Base-by-base conservation (phyloP, 2,329 filamentous ascomycete genomes). In the Aureobasidium sp. region DNA sequence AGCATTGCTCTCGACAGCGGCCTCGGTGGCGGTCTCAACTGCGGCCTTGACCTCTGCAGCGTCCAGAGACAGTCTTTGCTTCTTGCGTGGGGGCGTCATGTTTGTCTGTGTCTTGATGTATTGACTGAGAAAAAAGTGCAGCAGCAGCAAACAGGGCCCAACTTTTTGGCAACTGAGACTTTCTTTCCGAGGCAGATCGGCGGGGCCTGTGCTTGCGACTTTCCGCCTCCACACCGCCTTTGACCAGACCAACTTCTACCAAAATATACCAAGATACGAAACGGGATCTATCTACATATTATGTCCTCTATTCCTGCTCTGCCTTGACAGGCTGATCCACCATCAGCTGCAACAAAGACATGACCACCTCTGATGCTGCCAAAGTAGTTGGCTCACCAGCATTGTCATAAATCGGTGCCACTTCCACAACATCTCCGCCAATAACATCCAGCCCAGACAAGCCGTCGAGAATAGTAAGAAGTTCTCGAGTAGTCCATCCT, bases 341-440 rank as follows among this genome's bases (percentile, higher is more conserved):
- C 74, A 80, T 81, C 36, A 82, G 64, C 3, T 71, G 71, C 27
- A 83, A 71, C 47, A 84, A 66, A 8, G 80, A 81, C 55, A 79
- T 75, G 0, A 78, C 81, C 7, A 84, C 76, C 66, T 83, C 80
- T 5, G 81, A 79, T n/a, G 81, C 82, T 15, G 80, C 80, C 32
- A 84, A 70, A 1, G 76, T 79, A 0, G 84, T 85, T 20, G 80
- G 77, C 70, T 86, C 83, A 0, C 83, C 84, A 62, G 80, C 75
- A 39, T 82, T 85, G 67, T 86, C 84, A 69, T 86, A 86, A 2
- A 83, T 78, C 1, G 84, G 84, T 29, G 83, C 80, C 32, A 86
- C 83, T 69, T 86, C 84, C 37, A 86, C 75, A 52, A 86, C 78
- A 71, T 86, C 84, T 7, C 81, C 83, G 2, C 83, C 83, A 34